phyloP scores from a whole-genome alignment of 2,329 filamentous ascomycete species.

The Colletotrichum abscissum region DNA sequence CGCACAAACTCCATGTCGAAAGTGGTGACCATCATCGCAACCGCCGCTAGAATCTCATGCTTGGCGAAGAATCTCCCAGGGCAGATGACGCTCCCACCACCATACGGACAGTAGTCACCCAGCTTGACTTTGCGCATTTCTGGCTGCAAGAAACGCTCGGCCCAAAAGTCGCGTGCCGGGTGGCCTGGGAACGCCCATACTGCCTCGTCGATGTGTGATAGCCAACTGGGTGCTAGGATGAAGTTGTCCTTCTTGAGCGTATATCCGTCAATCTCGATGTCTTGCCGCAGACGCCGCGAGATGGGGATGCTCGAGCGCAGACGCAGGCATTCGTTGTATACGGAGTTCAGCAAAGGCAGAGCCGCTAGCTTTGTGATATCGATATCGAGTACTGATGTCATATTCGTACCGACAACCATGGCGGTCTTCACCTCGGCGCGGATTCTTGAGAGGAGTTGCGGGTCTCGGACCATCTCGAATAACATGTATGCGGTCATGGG shows the following conservation, averaged over 20 bases:
- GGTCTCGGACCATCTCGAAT: constrained; percentile 38
- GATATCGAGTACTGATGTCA: constrained; percentile 3
- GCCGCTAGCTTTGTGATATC: constrained; percentile 36
- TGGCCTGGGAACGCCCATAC: constrained; percentile 35
- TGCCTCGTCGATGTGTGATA: constrained; percentile 37
- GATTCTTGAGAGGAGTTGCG: constrained; percentile 36
- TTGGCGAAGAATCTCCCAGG: constrained; percentile 42
- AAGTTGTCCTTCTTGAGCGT: constrained; percentile 38
- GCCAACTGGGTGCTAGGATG: constrained; percentile 39
- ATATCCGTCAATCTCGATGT: constrained; percentile 40
- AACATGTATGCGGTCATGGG: constrained; percentile 40
- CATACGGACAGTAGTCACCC: constrained; percentile 41
- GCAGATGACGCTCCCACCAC: constrained; percentile 41
- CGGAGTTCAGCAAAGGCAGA: constrained; percentile 37
- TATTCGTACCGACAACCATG: background rate
- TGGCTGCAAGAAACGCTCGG: constrained; percentile 38
- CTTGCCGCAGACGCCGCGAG: constrained; percentile 38
- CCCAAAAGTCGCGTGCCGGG: constrained; percentile 39
- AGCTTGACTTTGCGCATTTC: constrained; percentile 28
- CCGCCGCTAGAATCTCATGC: constrained; percentile 40
- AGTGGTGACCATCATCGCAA: constrained; percentile 36
- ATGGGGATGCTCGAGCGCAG: constrained; percentile 39
- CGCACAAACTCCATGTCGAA: constrained; percentile 38
- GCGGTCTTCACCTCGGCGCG: constrained; percentile 27
- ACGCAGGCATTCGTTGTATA: constrained; percentile 39